Evolutionary conservation across 345 rosid genomes (phyloP).

Genomic region (Acer campestre): DNA sequence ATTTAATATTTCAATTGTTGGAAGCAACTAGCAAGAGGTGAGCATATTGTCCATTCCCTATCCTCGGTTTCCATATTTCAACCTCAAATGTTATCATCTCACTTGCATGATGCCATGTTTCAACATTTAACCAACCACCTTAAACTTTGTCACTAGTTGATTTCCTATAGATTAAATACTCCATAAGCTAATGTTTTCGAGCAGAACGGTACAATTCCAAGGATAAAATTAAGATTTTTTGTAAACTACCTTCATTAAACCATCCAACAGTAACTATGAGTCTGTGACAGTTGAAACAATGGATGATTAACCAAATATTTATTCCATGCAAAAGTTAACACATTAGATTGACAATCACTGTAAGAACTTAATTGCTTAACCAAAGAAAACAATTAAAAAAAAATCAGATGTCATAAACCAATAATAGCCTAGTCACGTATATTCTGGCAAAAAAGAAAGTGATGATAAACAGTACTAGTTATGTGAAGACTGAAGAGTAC

Average conservation of each 20-base stretch:
- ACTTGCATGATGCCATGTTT: background rate
- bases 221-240: background rate
- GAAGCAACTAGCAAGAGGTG: background rate
- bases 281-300: background rate
- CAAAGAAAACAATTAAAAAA: constrained; percentile 3
- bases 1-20: background rate
- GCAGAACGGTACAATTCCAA: background rate
- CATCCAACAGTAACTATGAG: background rate
- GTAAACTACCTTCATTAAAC: background rate
- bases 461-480: background rate
- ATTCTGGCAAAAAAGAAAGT: background rate
- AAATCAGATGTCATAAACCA: background rate
- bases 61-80: background rate
- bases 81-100: background rate
- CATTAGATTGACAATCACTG: background rate
- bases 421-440: background rate
- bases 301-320: background rate
- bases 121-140: background rate
- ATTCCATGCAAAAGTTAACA: background rate
- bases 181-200: background rate
- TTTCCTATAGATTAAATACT: background rate
- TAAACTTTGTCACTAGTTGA: background rate
- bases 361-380: background rate
- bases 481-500: constrained; percentile 26
- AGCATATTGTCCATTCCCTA: background rate